Base-by-base conservation (phyloP, 768 basidiomycete genomes). In the Hericium erinaceus region DNA sequence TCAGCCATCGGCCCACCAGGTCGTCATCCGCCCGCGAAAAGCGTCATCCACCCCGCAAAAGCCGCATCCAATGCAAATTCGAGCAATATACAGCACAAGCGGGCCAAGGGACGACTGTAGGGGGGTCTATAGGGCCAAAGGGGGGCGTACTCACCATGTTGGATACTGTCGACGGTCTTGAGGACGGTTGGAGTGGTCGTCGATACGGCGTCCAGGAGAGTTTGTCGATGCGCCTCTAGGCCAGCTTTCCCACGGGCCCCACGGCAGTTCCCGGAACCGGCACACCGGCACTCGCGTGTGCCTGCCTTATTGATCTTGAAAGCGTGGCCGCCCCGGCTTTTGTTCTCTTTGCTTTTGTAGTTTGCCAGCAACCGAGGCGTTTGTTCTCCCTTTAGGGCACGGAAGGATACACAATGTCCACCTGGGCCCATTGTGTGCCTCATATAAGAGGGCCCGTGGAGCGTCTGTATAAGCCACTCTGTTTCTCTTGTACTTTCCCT, bases 131-230 rank as follows among this genome's bases (percentile, higher is more conserved):
- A 41, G 44, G 52, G 39, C 38, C 18, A 16, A 49, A 40, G 53
- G 56, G 51, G 39, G 56, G 52, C 48, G 38, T 57, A 64, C 72
- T 73, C 65, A 73, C 72, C 72, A 73, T 73, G 61, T 64, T 72
- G 67, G 58, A 66, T 59, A 58, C 55, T 58, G 57, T 70, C 65
- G 68, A 61, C 58, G 61, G 65, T 68, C 67, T 68, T 69, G 68
- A 69, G 63, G 66, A 64, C 54, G 37, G 52, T 50, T 58, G 58
- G 57, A 55, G 60, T 62, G 51, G 60, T 62, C 53, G 55, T 60
- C 57, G 57, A 53, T 49, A 49, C 63, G 58, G 57, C 48, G 28
- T 38, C 48, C 39, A 53, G 40, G 50, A 56, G 24, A 10, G 33
- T 54, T 57, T 37, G 39, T 58, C 59, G 56, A 58, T 58, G 46